These are phyloP conservation scores for Nyssa sinensis DNA, from an alignment of 148 eudicot genomes.

Conservation along the genomic window DNA sequence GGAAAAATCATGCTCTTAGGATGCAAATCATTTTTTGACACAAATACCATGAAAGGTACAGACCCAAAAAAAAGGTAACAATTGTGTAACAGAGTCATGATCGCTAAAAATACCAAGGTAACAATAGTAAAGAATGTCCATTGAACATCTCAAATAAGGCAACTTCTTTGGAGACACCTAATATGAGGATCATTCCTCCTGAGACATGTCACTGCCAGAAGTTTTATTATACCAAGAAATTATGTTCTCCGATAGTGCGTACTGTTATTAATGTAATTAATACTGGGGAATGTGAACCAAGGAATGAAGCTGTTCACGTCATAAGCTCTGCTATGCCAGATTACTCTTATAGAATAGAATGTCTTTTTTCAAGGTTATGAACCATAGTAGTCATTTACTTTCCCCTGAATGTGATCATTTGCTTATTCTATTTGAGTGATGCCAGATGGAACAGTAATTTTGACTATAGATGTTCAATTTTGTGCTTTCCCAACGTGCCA, in stretches of 20 bases:
- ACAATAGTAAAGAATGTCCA: not conserved
- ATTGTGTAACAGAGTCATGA: too few species aligned
- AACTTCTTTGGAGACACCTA: not conserved
- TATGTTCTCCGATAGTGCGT: too few species aligned
- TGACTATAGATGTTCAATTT: not conserved
- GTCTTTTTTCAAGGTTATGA: not conserved
- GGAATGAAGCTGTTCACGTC: not conserved
- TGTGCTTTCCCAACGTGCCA: not conserved
- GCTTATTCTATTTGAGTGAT: not conserved
- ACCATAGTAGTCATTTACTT: not conserved
- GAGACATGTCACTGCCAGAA: not conserved
- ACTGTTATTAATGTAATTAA: not conserved
- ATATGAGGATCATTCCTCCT: conserved; percentile 6
- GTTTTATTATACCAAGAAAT: too few species aligned
- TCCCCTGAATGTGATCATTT: not conserved
- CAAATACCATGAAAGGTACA: not conserved
- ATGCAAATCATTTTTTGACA: not conserved
- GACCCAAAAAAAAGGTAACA: not conserved
- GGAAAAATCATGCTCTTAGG: not conserved
- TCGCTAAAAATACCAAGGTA: too few species aligned
- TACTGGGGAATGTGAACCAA: not conserved
- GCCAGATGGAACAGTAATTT: not conserved
- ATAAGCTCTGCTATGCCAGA: too few species aligned
- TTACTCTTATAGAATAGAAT: too few species aligned
- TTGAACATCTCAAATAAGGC: not conserved